A percentile compares a stretch with the other conserved stretches of the same genome.
Evolutionary conservation across 2,329 filamentous ascomycete genomes (phyloP).

Genomic region (Trichoderma sp.): DNA sequence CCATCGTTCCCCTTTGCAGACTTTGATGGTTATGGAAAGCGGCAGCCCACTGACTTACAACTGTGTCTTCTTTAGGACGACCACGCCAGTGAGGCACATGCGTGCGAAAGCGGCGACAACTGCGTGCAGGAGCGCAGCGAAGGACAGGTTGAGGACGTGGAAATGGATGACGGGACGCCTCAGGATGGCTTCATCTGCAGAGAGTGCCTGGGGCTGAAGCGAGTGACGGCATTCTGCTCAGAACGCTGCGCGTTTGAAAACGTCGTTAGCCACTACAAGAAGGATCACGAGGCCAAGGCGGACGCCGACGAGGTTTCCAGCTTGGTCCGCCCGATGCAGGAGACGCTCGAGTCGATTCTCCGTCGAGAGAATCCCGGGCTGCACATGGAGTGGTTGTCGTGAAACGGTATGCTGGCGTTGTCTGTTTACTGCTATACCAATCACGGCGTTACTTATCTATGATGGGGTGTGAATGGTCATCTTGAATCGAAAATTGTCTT

Average conservation of each 20-base stretch:
- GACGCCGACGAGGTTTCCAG: conserved; percentile 32
- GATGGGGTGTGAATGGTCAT: background rate
- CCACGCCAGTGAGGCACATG: conserved; percentile 45
- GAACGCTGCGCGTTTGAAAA: conserved; percentile 47
- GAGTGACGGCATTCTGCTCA: conserved; percentile 48
- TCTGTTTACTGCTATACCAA: background rate
- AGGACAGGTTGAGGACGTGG: conserved; percentile 43
- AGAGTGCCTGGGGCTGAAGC: conserved; percentile 45
- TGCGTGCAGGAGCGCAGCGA: conserved; percentile 43
- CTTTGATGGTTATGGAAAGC: too few relatives aligned
- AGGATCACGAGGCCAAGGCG: conserved; percentile 38
- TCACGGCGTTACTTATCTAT: background rate
- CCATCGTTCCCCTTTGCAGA: too few relatives aligned
- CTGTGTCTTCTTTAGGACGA: conserved; percentile 38
- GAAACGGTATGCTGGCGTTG: background rate
- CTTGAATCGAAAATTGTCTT: too few relatives aligned
- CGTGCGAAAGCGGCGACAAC: conserved; percentile 46
- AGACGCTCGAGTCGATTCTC: conserved; percentile 37
- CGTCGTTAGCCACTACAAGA: conserved; percentile 45
- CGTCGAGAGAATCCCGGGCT: conserved; percentile 41
- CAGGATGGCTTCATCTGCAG: conserved; percentile 44
- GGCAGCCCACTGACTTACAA: conserved; percentile 34
- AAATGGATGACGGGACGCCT: conserved; percentile 44
- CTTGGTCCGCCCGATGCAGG: conserved; percentile 33
- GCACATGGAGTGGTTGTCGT: conserved; percentile 34